These are phyloP conservation scores for Quercus robur DNA, from an alignment of 306 rosid genomes.

Conservation along the genomic window DNA sequence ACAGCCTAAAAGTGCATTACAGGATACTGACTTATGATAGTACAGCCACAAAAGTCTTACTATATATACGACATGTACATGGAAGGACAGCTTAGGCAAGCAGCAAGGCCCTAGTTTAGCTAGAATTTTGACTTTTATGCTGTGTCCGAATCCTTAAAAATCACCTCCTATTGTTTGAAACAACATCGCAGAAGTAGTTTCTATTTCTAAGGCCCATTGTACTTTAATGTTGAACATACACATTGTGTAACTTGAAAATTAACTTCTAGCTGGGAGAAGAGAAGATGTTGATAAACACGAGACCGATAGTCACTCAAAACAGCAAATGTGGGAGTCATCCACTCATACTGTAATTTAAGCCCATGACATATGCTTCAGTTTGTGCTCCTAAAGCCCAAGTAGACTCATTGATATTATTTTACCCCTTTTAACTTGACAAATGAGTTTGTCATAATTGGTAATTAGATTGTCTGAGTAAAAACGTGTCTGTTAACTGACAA, in stretches of 20 bases:
- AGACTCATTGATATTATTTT: not conserved
- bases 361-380: no score
- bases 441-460: conserved; percentile 1
- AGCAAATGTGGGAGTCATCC: not conserved
- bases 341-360: not conserved
- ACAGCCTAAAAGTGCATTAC: no score
- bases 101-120: no score
- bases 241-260: no score
- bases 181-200: not conserved
- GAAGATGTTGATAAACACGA: not conserved
- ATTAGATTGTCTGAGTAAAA: not conserved
- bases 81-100: no score
- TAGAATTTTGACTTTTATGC: no score
- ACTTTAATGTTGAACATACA: not conserved
- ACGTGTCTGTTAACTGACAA: conserved; percentile 20
- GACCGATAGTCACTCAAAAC: not conserved
- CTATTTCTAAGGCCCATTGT: not conserved
- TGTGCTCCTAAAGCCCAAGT: no score
- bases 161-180: not conserved
- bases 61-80: no score
- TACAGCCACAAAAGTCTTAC: no score
- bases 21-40: no score
- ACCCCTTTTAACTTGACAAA: not conserved
- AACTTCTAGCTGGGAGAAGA: not conserved
- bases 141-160: no score